Conservation (phyloP, 768 basidiomycete species). For the Mycena vitilis region DNA sequence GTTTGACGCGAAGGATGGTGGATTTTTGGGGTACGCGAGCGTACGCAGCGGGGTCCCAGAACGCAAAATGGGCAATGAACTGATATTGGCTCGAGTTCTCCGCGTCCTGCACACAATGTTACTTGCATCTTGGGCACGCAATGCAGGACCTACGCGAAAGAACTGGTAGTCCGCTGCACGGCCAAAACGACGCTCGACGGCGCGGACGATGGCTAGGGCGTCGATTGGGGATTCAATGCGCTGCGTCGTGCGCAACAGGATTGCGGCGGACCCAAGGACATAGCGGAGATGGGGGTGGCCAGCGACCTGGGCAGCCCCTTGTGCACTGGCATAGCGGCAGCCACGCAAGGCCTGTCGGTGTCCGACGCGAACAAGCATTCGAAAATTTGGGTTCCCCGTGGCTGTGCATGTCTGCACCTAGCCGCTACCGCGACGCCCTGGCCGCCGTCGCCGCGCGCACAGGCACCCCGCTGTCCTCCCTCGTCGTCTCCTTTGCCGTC, state of each 20-base stretch:
- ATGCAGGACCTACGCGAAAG: slow-evolving; percentile 3
- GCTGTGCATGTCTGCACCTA: slow-evolving; percentile 47
- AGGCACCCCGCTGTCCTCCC: slow-evolving; percentile 79
- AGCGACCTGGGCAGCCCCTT: background rate
- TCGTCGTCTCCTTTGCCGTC: slow-evolving; percentile 81
- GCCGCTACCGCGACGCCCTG: slow-evolving; percentile 66
- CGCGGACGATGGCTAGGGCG: slow-evolving; percentile 62
- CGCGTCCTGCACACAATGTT: slow-evolving; percentile 8
- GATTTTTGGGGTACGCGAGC: slow-evolving; percentile 8
- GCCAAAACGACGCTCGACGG: slow-evolving; percentile 55
- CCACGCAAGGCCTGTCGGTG: slow-evolving; percentile 10
- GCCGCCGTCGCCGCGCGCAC: slow-evolving; percentile 73
- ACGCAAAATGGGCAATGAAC: slow-evolving; percentile 7
- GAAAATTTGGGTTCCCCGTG: background rate
- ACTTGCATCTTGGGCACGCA: background rate
- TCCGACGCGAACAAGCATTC: slow-evolving; percentile 17
- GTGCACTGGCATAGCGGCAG: slow-evolving; percentile 8
- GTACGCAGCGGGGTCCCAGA: slow-evolving; percentile 26
- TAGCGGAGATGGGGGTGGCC: slow-evolving; percentile 11
- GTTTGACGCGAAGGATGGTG: background rate
- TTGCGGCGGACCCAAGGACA: slow-evolving; percentile 40
- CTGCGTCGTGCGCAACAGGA: slow-evolving; percentile 54
- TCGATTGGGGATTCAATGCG: slow-evolving; percentile 60
- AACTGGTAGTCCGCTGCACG: slow-evolving; percentile 26
- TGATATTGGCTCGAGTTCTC: slow-evolving; percentile 11